These are phyloP conservation scores for Xylaria nigripes DNA, from an alignment of 495 filamentous ascomycete genomes.

Conservation along the genomic window DNA sequence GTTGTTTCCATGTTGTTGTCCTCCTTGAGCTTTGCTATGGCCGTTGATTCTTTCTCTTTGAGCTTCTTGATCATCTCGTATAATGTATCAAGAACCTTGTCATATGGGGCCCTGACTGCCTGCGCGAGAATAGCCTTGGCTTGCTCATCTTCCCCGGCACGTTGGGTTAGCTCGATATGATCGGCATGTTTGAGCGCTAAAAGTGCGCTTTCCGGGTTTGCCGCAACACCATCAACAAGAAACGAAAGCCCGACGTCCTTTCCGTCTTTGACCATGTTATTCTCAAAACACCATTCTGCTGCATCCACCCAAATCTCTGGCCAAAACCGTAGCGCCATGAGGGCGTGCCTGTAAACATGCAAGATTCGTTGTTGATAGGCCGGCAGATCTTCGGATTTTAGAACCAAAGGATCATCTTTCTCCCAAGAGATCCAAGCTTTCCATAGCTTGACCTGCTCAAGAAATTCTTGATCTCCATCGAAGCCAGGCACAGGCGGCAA, in stretches of 20 bases:
- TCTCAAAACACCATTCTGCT: slow-evolving; percentile 83
- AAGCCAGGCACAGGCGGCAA: slow-evolving; percentile 79
- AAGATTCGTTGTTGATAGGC: slow-evolving; percentile 69
- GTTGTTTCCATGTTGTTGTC: slow-evolving; percentile 29
- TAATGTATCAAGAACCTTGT: slow-evolving; percentile 72
- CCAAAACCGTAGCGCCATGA: slow-evolving; percentile 89
- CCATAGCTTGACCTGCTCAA: slow-evolving; percentile 83
- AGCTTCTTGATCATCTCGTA: slow-evolving; percentile 70
- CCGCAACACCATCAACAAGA: slow-evolving; percentile 68
- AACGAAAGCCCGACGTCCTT: slow-evolving; percentile 56
- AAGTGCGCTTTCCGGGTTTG: slow-evolving; percentile 88
- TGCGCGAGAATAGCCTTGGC: slow-evolving; percentile 59
- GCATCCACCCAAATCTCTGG: slow-evolving; percentile 95
- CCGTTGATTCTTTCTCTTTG: slow-evolving; percentile 61
- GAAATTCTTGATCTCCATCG: slow-evolving; percentile 78
- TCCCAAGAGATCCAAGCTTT: slow-evolving; percentile 92
- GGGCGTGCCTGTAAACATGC: slow-evolving; percentile 86
- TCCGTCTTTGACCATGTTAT: slow-evolving; percentile 54
- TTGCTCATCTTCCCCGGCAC: slow-evolving; percentile 63
- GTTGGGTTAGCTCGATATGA: slow-evolving; percentile 63
- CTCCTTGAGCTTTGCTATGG: slow-evolving; percentile 66
- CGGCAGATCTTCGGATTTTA: slow-evolving; percentile 67
- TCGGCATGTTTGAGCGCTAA: slow-evolving; percentile 85
- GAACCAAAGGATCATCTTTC: slow-evolving; percentile 78
- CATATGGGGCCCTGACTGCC: slow-evolving; percentile 71